Base-by-base conservation (phyloP, 192 early-diverging fungal genomes). In the Neocallimastix lanati region DNA sequence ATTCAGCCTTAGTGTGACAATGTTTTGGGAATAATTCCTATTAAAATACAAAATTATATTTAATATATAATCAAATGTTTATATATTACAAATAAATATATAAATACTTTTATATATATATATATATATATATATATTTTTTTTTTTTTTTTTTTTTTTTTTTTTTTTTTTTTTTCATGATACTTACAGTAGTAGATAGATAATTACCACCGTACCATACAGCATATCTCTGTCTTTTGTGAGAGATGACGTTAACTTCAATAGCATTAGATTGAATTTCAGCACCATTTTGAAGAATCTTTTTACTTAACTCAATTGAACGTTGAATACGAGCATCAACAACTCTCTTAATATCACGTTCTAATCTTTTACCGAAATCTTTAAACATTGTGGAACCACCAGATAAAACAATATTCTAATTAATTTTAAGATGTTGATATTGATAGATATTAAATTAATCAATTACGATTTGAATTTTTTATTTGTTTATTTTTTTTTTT, bases 361-460 rank as follows among this genome's bases (percentile, higher is more conserved):
- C 93, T 76, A 99, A 88, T 82, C 97, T 92, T 85, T 93, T 93
- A 81, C 90, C 92, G 87, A 99, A 97, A 87, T 95, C 94, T 83
- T 97, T 96, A 87, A 95, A 99, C 97, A 99, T 99, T 77, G 97
- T 99, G 29, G 96, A 97, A 37, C 97, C 97, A 80, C 97, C 97
- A 58, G 96, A 98, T 29, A 99, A 85, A 33, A 99, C 97, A 90
- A 99, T 99, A 86, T 99, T 98, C 93, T 94, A 86, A 29, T 25
- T 21, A 50, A 33, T 12, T 29, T n/a, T n/a, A n/a, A n/a, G n/a
- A n/a, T n/a, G n/a, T n/a, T n/a, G n/a, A n/a, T n/a, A n/a, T n/a
- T n/a, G n/a, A n/a, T n/a, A n/a, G n/a, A n/a, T n/a, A n/a, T n/a
- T n/a, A n/a, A n/a, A n/a, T n/a, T n/a, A n/a, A n/a, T n/a, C n/a